Evolutionary conservation across 345 rosid species (phyloP).

Genomic region (Syzygium jambos): DNA sequence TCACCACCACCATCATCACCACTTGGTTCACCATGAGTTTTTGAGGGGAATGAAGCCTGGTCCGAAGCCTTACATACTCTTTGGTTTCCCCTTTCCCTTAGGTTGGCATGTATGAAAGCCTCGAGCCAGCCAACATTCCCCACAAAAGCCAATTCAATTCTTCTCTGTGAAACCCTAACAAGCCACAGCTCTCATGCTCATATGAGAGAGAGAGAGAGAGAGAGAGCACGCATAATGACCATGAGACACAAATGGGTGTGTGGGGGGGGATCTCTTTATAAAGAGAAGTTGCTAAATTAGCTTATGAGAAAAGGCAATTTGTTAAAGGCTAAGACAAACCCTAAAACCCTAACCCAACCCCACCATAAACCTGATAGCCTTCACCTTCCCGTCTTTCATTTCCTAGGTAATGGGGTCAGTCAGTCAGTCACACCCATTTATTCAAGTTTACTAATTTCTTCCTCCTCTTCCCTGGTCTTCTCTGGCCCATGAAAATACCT

Average conservation of each 20-base stretch:
- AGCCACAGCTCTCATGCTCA: background rate
- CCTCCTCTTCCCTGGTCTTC: background rate
- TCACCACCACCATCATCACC: background rate
- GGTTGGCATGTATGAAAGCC: conserved; percentile 9
- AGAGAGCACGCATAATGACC: background rate
- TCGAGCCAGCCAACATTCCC: conserved; percentile 39
- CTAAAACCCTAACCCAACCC: background rate
- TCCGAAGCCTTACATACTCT: conserved; percentile 19
- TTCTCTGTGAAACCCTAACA: background rate
- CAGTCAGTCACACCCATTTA: background rate
- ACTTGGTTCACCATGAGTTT: background rate
- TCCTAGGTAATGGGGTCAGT: conserved; percentile 22
- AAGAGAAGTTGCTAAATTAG: background rate
- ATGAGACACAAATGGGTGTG: background rate
- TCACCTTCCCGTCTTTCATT: conserved; percentile 16
- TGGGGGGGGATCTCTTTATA: background rate
- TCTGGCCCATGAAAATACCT: background rate
- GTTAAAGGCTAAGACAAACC: background rate
- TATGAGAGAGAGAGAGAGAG: background rate
- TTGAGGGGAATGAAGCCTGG: conserved; percentile 52
- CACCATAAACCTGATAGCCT: background rate
- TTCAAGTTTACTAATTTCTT: background rate
- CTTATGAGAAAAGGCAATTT: background rate
- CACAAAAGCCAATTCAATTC: conserved; percentile 10
- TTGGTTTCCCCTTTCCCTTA: background rate